Base-by-base conservation (phyloP, 352 stramenopile species). In the Phytophthora agathidicida region DNA sequence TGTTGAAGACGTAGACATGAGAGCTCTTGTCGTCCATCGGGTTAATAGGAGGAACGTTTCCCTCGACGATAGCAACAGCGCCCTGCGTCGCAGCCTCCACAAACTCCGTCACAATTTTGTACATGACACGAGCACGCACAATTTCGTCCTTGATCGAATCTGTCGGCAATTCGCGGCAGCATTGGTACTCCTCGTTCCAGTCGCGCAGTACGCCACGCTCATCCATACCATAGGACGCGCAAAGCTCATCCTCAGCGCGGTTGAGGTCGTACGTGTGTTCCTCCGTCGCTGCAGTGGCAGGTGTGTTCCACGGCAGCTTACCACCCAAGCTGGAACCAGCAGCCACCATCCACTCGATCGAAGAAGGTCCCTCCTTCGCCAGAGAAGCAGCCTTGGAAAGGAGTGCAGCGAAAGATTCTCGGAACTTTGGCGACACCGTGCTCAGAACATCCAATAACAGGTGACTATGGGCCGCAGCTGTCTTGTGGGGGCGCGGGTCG, bases 111-210 rank as follows among this genome's bases (percentile, higher is more conserved):
- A 98, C 71, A 17, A 98, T 91, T 73, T 98, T 98, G 77, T 98
- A 94, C 59, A 98, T 89, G 19, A 98, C 79, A 68, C 93, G 93
- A 49, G 89, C 89, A 45, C 96, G 91, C 50, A 98, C 88, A 52
- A 98, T 81, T 49, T 97, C 80, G 24, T 98, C 92, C 49, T 82
- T 81, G 9, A 98, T 62, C 6, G 75, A 93, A 19, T 74, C 65
- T 6, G 76, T 80, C 6, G 89, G 86, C 30, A 97, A 68, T 33
- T 96, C 86, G 17, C 86, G 82, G 35, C 86, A 95, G 73, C 86
- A 93, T 66, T 99, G 96, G 46, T 98, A 95, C 66, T 99, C 96
- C 48, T 99, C 96, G 61, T 99, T 99, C 96, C 96, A 99, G 75
- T 99, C 96, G 36, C 96, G 88, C 32, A 96, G 53, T 11, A 95